Evolutionary conservation across 345 rosid genomes (phyloP).

Genomic region (Heritiera littoralis): DNA sequence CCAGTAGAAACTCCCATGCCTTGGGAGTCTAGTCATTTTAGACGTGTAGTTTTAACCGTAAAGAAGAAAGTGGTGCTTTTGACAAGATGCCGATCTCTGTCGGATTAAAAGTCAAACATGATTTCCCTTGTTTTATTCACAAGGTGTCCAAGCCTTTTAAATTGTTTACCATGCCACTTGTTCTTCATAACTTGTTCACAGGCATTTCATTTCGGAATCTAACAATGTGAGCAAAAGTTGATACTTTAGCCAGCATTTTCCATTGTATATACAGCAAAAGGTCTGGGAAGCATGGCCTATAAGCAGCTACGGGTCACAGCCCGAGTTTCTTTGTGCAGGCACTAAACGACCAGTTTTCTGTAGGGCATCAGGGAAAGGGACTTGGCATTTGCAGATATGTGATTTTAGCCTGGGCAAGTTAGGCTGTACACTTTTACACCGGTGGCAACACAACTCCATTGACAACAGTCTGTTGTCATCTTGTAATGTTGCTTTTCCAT

Average conservation of each 20-base stretch:
- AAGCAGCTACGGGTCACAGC: conserved; percentile 15
- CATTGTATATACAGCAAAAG: conserved; percentile 21
- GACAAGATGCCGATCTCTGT: no score
- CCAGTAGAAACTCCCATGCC: no score
- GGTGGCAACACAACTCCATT: conserved; percentile 77
- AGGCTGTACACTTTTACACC: conserved; percentile 86
- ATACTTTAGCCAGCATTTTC: not conserved
- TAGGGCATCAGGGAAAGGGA: conserved; percentile 53
- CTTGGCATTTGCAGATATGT: conserved; percentile 57
- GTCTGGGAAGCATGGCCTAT: not conserved
- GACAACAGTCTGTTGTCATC: conserved; percentile 51
- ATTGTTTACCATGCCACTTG: not conserved
- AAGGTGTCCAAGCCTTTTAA: no score
- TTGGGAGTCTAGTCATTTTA: no score
- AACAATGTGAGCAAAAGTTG: not conserved
- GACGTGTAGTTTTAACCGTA: no score
- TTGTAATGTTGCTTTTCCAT: conserved; percentile 53
- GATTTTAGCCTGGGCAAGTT: conserved; percentile 78
- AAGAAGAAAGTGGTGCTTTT: no score
- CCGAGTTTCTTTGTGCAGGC: not conserved
- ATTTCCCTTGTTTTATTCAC: no score
- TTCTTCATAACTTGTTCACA: not conserved
- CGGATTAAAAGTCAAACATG: no score
- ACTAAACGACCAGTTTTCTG: conserved; percentile 49
- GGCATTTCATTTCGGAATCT: not conserved